phyloP scores from a whole-genome alignment of 1,139 yeast genomes.

The Chernovozyma sophiae-reginae region DNA sequence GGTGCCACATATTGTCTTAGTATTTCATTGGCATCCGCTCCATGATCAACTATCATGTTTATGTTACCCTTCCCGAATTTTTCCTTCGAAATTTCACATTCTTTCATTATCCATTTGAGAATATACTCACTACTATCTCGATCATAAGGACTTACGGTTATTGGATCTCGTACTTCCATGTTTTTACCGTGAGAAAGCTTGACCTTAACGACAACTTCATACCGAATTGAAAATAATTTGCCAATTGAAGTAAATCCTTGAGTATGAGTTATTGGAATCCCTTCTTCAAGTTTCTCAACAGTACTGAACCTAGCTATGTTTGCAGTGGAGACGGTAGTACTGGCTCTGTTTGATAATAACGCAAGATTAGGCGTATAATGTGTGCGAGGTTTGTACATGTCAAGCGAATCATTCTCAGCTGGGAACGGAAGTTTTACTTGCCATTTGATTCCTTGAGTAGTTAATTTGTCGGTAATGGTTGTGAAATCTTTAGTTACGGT shows the following conservation, averaged over 20 bases:
- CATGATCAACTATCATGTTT: slow-evolving; percentile 19
- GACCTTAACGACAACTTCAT: slow-evolving; percentile 46
- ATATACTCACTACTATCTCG: slow-evolving; percentile 39
- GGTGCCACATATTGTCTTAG: slow-evolving; percentile 23
- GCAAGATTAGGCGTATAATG: not conserved
- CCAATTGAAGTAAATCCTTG: slow-evolving; percentile 51
- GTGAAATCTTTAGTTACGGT: slow-evolving; percentile 24
- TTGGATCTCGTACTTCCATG: slow-evolving; percentile 46
- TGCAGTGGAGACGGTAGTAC: slow-evolving; percentile 6
- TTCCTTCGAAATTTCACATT: slow-evolving; percentile 42
- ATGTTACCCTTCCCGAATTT: slow-evolving; percentile 33
- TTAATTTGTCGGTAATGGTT: slow-evolving; percentile 20
- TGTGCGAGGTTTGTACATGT: not conserved
- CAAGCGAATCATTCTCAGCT: slow-evolving; percentile 28
- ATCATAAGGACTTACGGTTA: slow-evolving; percentile 54
- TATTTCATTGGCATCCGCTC: slow-evolving; percentile 21
- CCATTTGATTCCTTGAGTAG: slow-evolving; percentile 28
- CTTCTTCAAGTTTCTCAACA: slow-evolving; percentile 29
- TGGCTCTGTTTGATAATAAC: not conserved
- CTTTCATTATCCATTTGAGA: slow-evolving; percentile 50
- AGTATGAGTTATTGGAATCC: slow-evolving; percentile 41
- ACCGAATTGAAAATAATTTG: slow-evolving; percentile 47
- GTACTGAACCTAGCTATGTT: slow-evolving; percentile 14
- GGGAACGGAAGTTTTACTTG: slow-evolving; percentile 32
- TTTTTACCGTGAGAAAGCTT: slow-evolving; percentile 49